These are phyloP conservation scores for Zygoascus biomembranicola DNA, from an alignment of 805 yeast species.

Conservation along the genomic window DNA sequence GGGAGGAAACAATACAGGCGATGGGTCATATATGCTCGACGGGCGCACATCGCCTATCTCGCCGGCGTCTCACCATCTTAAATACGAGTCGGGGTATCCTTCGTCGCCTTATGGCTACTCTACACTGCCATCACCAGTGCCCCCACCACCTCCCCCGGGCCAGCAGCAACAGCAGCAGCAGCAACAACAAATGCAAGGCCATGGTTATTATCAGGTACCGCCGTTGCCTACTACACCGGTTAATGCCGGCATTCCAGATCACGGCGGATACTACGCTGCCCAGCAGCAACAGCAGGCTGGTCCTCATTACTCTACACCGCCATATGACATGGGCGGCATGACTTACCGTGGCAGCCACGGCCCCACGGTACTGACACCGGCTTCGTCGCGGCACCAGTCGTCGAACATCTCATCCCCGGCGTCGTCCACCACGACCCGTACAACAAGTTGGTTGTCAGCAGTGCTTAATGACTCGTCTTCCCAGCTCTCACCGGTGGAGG, in stretches of 20 bases:
- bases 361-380: background rate
- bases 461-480: slow-evolving; percentile 12
- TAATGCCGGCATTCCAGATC: slow-evolving; percentile 2
- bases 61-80: slow-evolving; percentile 1
- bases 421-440: slow-evolving; percentile 14
- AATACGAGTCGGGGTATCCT: slow-evolving; percentile 6
- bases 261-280: background rate
- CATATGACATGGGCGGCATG: slow-evolving; percentile 4
- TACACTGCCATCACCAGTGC: background rate
- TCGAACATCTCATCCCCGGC: slow-evolving; percentile 17
- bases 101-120: slow-evolving; percentile 11
- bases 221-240: slow-evolving; percentile 13
- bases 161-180: slow-evolving; percentile 5
- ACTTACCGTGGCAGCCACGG: slow-evolving; percentile 2
- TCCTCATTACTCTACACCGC: slow-evolving; percentile 4
- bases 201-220: slow-evolving; percentile 11
- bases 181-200: slow-evolving; percentile 9
- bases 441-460: slow-evolving; percentile 21
- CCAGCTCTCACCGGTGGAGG: slow-evolving; percentile 14
- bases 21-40: background rate
- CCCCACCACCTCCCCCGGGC: background rate
- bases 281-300: slow-evolving; percentile 1
- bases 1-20: background rate
- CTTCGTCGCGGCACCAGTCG: slow-evolving; percentile 14
- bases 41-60: slow-evolving; percentile 6